These are phyloP conservation scores for Leucocoprinus leucothites DNA, from an alignment of 768 basidiomycete species.

Conservation along the genomic window DNA sequence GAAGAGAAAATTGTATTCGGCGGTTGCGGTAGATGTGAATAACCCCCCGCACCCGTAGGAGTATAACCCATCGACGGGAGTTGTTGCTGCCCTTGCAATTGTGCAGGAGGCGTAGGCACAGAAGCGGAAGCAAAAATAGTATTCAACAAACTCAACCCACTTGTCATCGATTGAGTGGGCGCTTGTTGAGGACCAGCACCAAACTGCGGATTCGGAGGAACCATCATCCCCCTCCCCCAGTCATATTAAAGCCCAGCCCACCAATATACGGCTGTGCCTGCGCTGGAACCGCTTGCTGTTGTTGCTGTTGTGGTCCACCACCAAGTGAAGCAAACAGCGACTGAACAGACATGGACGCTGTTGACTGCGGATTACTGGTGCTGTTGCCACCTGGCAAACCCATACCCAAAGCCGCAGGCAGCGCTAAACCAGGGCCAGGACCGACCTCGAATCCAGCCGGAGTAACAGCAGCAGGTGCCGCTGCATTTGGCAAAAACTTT, in stretches of 20 bases:
- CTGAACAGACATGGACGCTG: slow-evolving; percentile 42
- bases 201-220: too few relatives aligned
- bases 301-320: slow-evolving; percentile 17
- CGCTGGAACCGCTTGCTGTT: neutral
- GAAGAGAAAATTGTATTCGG: too few relatives aligned
- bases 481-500: slow-evolving; percentile 30
- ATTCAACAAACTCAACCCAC: slow-evolving; percentile 61
- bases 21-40: too few relatives aligned
- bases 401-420: too few relatives aligned
- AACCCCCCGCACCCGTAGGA: too few relatives aligned
- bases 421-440: too few relatives aligned
- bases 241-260: too few relatives aligned
- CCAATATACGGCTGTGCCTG: too few relatives aligned
- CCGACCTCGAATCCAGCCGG: slow-evolving; percentile 14
- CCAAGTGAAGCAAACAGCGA: slow-evolving; percentile 43
- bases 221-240: too few relatives aligned
- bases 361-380: slow-evolving; percentile 15
- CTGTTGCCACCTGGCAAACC: neutral
- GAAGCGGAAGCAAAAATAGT: slow-evolving; percentile 72
- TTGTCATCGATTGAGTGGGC: slow-evolving; percentile 21
- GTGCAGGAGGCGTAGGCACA: neutral
- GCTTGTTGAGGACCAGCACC: slow-evolving; percentile 19
- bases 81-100: slow-evolving; percentile 10
- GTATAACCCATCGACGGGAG: slow-evolving; percentile 12
- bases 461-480: slow-evolving; percentile 21